These are phyloP conservation scores for Fraxinus americana DNA, from an alignment of 257 asterid genomes.

Conservation along the genomic window DNA sequence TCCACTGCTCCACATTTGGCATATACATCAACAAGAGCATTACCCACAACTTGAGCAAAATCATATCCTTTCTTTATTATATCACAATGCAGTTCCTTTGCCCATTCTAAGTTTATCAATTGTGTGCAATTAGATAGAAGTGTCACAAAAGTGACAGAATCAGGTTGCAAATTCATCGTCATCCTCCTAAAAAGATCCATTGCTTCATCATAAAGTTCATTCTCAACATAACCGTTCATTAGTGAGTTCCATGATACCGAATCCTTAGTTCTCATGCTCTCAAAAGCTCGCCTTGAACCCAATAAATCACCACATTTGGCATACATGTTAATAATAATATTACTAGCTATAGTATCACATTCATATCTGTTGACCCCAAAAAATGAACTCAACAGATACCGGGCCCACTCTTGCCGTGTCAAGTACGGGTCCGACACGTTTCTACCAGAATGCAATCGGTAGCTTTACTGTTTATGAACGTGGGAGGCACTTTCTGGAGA, in stretches of 20 bases:
- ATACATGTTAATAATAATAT: slow-evolving; percentile 73
- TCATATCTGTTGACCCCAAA: too few species aligned
- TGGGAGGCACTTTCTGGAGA: too few species aligned
- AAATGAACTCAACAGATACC: too few species aligned
- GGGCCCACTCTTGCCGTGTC: too few species aligned
- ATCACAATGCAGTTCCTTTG: slow-evolving; percentile 60
- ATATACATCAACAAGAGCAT: slow-evolving; percentile 72
- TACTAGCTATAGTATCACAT: slow-evolving; percentile 48
- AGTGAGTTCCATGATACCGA: slow-evolving; percentile 83
- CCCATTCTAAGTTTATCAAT: slow-evolving; percentile 31
- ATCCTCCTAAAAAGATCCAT: slow-evolving; percentile 50
- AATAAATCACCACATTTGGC: slow-evolving; percentile 71
- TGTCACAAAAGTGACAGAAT: slow-evolving; percentile 57
- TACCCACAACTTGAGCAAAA: slow-evolving; percentile 57
- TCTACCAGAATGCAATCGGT: too few species aligned
- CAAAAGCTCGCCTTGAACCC: slow-evolving; percentile 59
- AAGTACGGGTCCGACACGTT: too few species aligned
- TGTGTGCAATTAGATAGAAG: slow-evolving; percentile 57
- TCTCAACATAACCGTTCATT: slow-evolving; percentile 58
- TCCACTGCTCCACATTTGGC: slow-evolving; percentile 63
- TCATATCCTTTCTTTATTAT: slow-evolving; percentile 62
- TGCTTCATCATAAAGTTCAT: slow-evolving; percentile 52
- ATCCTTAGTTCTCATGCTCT: slow-evolving; percentile 58
- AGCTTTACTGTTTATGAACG: too few species aligned
- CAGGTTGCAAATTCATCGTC: slow-evolving; percentile 57